Base-by-base conservation (phyloP, 2,329 filamentous ascomycete genomes). In the Cladosporium velox region DNA sequence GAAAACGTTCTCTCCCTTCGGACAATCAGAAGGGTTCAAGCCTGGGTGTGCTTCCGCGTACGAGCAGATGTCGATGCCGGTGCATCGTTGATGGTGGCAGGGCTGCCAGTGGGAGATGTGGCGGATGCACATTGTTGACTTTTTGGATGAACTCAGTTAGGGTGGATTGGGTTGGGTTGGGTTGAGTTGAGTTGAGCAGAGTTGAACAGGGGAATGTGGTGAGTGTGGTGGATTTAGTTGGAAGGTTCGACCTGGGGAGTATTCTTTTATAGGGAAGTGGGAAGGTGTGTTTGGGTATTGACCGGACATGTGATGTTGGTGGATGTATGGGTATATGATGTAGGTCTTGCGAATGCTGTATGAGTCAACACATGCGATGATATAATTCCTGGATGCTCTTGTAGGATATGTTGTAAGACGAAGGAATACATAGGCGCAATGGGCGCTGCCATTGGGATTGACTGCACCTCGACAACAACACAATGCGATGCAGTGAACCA, bases 51-150 rank as follows among this genome's bases (percentile, higher is more conserved):
- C 30, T 47, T 47, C 41, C 3, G 38, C 34, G 18, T 51, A 11
- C n/a, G 26, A 32, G 59, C 59, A 62, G n/a, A 62, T 35, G 2
- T 62, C 41, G 11, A 62, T 35, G 59, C 44, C 24, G 41, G 44
- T 52, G 59, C 59, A 62, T 21, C 59, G 59, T 52, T 62, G 44
- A n/a, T 62, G 59, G 30, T 7, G 14, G 44, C 59, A 62, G 59
- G 59, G 59, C 1, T 26, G 30, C 41, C 44, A 52, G 59, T 62
- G 59, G 59, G 59, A 21, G 30, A 62, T 62, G 26, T 30, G 18
- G 59, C 44, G 44, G 44, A 51, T 34, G 38, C 59, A 62, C 59
- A 62, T 51, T 6, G 32, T 47, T 41, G 24, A 24, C 2, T 24
- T 24, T 24, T 24, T 24, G 24, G 24, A 24, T 2, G 24, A 24